A percentile compares a stretch with the other conserved stretches of the same genome.
Evolutionary conservation across 2,329 filamentous ascomycete genomes (phyloP).

Genomic region (Biscogniauxia sp.): DNA sequence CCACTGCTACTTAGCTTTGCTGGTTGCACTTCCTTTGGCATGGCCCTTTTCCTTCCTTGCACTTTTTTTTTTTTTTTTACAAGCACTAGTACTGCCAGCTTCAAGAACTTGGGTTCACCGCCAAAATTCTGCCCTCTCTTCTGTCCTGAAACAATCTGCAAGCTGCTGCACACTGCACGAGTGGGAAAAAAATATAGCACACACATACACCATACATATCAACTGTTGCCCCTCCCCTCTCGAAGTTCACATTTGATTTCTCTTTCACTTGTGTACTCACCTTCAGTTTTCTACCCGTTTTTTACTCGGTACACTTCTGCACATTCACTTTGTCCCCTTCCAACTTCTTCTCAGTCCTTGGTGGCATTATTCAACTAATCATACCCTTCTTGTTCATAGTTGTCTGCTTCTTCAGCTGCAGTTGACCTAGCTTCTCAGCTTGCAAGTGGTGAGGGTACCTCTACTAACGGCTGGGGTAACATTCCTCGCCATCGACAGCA

Average conservation of each 20-base stretch:
- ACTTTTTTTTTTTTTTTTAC: neutral
- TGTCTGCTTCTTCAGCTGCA: conserved; percentile 77
- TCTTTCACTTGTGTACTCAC: neutral
- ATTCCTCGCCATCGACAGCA: conserved; percentile 68
- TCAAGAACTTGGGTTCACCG: neutral
- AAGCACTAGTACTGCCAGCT: neutral
- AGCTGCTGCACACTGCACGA: neutral
- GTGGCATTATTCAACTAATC: conserved; percentile 12
- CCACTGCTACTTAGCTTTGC: neutral
- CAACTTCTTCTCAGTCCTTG: conserved; percentile 8
- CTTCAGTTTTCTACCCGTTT: neutral
- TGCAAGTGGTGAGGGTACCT: conserved; percentile 51
- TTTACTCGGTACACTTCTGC: neutral
- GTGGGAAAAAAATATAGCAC: neutral
- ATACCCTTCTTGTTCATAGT: conserved; percentile 48
- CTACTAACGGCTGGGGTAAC: conserved; percentile 55
- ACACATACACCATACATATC: neutral
- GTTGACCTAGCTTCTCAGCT: conserved; percentile 75
- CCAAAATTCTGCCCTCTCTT: neutral
- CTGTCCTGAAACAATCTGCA: neutral
- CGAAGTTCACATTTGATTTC: neutral
- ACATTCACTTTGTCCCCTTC: neutral
- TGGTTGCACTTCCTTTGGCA: neutral
- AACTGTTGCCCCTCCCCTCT: neutral
- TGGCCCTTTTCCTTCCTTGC: neutral